Percentiles rank a stretch among this genome's conserved stretches.
Evolutionary conservation across 2,329 filamentous ascomycete species (phyloP).

Genomic region (Fusarium albosuccineum): DNA sequence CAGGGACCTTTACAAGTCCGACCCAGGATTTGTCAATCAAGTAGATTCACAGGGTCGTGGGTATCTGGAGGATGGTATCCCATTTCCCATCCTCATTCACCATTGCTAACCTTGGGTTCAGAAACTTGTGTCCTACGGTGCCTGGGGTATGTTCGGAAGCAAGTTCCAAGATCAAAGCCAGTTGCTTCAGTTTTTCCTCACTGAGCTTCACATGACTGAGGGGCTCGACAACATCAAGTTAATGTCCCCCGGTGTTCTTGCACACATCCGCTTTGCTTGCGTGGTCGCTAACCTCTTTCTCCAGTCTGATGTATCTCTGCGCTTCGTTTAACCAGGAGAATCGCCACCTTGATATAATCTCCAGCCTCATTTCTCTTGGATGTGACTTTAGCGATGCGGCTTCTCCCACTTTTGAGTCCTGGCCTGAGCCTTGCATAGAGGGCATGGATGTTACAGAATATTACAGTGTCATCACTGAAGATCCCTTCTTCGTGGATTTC

Average conservation of each 20-base stretch:
- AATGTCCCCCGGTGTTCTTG: too few relatives aligned
- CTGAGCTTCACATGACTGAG: constrained; percentile 1
- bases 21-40: constrained; percentile 9
- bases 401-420: neutral
- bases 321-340: neutral
- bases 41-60: neutral
- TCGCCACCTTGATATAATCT: neutral
- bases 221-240: neutral
- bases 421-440: neutral
- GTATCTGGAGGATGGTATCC: constrained; percentile 13
- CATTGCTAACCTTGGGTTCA: neutral
- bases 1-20: neutral
- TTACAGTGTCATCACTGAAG: neutral
- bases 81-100: accelerated
- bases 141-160: neutral
- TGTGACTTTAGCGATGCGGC: constrained; percentile 1
- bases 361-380: neutral
- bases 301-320: neutral
- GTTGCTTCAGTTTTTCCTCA: neutral
- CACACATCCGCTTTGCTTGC: too few relatives aligned
- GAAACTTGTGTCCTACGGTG: neutral
- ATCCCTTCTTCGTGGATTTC: constrained; percentile 4
- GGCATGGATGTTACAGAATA: neutral
- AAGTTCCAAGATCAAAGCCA: too few relatives aligned
- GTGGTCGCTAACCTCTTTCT: too few relatives aligned